Conservation (phyloP, 2,329 filamentous ascomycete species). For the Penicillium sp. region DNA sequence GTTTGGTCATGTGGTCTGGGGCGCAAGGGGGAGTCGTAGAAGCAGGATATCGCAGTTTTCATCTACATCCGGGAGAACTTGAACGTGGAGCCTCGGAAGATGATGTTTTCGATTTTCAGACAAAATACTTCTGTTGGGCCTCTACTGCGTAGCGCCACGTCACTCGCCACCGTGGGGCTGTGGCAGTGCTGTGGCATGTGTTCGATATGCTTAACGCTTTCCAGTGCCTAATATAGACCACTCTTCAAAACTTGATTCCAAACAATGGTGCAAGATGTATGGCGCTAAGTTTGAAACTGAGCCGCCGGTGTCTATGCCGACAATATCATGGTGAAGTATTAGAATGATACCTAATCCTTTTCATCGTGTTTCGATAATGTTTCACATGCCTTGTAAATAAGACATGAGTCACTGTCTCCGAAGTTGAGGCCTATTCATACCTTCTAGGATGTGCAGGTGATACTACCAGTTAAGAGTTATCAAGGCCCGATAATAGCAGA, state of each 20-base stretch:
- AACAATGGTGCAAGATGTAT: not conserved
- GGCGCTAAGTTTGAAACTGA: conserved; percentile 9
- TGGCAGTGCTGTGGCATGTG: conserved; percentile 4
- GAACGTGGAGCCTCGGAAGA: not conserved
- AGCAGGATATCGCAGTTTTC: not conserved
- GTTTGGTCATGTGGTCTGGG: conserved; percentile 22
- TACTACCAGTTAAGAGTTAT: not conserved
- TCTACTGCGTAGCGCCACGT: conserved; percentile 17
- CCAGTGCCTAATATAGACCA: conserved; percentile 6
- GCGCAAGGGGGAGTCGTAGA: conserved; percentile 5
- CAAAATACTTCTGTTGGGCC: too few species aligned
- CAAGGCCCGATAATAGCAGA: not conserved
- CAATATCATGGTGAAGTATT: not conserved
- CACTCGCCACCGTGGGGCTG: conserved; percentile 15
- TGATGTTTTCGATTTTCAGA: too few species aligned
- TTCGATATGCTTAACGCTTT: not conserved
- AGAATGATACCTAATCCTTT: not conserved
- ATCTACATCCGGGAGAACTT: not conserved
- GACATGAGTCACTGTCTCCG: not conserved
- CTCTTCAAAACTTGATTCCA: conserved; percentile 2
- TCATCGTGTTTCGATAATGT: not conserved
- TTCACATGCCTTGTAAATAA: not conserved
- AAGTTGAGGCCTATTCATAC: not conserved
- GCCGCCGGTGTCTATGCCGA: conserved; percentile 6
- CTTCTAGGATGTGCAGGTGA: not conserved